Evolutionary conservation across 202 grass and related monocot genomes (phyloP), one percentile per base, ranked within the genome.

Genomic region (Panicum virgatum): DNA sequence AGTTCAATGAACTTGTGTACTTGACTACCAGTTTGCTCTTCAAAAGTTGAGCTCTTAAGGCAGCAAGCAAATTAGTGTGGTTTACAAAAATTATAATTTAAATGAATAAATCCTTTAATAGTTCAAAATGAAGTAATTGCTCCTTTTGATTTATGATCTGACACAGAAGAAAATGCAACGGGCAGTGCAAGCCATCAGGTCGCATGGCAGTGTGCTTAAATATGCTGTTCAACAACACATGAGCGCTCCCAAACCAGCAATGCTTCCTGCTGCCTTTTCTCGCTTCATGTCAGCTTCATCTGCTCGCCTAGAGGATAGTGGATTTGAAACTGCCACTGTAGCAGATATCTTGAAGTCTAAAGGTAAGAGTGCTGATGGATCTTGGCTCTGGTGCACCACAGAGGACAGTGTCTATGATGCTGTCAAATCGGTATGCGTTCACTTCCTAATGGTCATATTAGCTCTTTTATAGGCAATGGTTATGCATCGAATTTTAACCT

Each of bases 351-450:
- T 99, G 73, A 96, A 93, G 83, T 69, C 70, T 18, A 99, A 99
- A 51, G 96, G 96, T 39, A 94, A 99, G 87, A 79, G 86, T 84
- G 96, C 93, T 65, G 96, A 99, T 76, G 96, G 96, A 59, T 99
- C 96, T 68, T 96, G 93, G 96, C 93, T 99, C 46, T 99, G 85
- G 90, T 99, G 96, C 85, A 96, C 96, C 42, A 99, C 92, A 4
- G 89, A 99, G 32, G 96, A 99, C 46, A 87, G 9, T 43, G 96
- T 99, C 38, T 99, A 99, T 81, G 87, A 99, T 78, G 96, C 96
- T 52, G 96, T 99, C 66, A 93, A 99, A 91, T 96, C 96, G 20
- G 96, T 99, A 94, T 78, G 56, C 76, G n/a, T 75, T 72, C 27
- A 51, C 27, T 56, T 84, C 29, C 13, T 39, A 16, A 37, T 77